Evolutionary conservation across 2,329 filamentous ascomycete species (phyloP).

Genomic region (Colletotrichum truncatum): DNA sequence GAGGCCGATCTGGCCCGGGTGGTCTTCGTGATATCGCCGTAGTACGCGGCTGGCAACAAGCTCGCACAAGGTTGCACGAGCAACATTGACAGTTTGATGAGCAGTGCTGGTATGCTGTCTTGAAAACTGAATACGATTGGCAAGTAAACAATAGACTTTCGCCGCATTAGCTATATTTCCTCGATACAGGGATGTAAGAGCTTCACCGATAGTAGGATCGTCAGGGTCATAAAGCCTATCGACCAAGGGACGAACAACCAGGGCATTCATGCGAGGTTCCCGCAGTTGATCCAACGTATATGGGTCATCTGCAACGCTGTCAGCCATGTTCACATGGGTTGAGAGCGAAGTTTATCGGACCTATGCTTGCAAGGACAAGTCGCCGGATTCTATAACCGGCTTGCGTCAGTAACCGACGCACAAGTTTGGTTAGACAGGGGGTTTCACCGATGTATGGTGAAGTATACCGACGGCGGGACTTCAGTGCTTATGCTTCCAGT

Average conservation of each 20-base stretch:
- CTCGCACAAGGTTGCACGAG: constrained; percentile 75
- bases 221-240: constrained; percentile 72
- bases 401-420: background rate
- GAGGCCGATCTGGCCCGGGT: constrained; percentile 69
- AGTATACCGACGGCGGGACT: constrained; percentile 12
- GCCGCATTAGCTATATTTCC: background rate
- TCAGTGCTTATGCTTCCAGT: constrained; percentile 19
- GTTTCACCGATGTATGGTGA: constrained; percentile 26
- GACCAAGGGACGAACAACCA: constrained; percentile 73
- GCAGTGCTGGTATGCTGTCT: constrained; percentile 72
- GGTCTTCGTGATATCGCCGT: constrained; percentile 74
- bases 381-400: constrained; percentile 13
- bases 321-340: background rate
- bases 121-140: constrained; percentile 76
- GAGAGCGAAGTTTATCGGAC: background rate
- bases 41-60: constrained; percentile 73
- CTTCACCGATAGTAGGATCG: constrained; percentile 69
- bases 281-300: constrained; percentile 69
- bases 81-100: constrained; percentile 75
- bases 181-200: background rate
- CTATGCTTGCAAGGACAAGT: constrained; percentile 23
- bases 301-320: constrained; percentile 45
- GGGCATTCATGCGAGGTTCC: constrained; percentile 72
- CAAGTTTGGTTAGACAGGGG: background rate
- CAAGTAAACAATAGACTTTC: constrained; percentile 74